Conservation (phyloP, 2,329 filamentous ascomycete species). For the Hirsutella rhossiliensis region DNA sequence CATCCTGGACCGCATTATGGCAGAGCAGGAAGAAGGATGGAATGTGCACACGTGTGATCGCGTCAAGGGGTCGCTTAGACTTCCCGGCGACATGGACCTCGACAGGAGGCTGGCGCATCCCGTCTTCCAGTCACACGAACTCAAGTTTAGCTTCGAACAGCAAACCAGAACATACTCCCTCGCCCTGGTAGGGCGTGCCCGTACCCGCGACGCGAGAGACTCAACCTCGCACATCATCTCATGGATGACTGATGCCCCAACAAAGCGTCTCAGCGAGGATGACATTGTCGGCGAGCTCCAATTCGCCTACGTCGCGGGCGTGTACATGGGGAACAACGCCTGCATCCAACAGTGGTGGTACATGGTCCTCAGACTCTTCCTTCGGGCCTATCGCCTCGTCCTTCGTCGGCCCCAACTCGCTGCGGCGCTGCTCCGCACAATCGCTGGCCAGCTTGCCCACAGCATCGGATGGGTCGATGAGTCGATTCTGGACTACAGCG, state of each 20-base stretch:
- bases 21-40: slow-evolving; percentile 30
- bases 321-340: slow-evolving; percentile 43
- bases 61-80: slow-evolving; percentile 28
- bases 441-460: slow-evolving; percentile 44
- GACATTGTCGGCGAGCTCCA: slow-evolving; percentile 49
- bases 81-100: slow-evolving; percentile 26
- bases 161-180: slow-evolving; percentile 28
- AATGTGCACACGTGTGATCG: slow-evolving; percentile 41
- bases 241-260: slow-evolving; percentile 20
- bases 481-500: slow-evolving; percentile 26
- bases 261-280: slow-evolving; percentile 15
- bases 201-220: slow-evolving; percentile 33
- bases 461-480: slow-evolving; percentile 35
- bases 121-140: slow-evolving; percentile 23
- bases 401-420: slow-evolving; percentile 30
- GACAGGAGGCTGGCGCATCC: slow-evolving; percentile 23
- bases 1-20: slow-evolving; percentile 35
- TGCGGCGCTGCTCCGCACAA: slow-evolving; percentile 31
- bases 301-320: slow-evolving; percentile 44
- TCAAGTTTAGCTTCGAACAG: slow-evolving; percentile 36
- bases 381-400: slow-evolving; percentile 36
- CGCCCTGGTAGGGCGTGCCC: slow-evolving; percentile 20
- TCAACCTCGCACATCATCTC: slow-evolving; percentile 34
- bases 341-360: slow-evolving; percentile 53
- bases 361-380: slow-evolving; percentile 36